Percentiles rank a stretch among this genome's conserved stretches.
These are phyloP conservation scores for Mallotus japonicus DNA, from an alignment of 441 rosid species.

Conservation along the genomic window DNA sequence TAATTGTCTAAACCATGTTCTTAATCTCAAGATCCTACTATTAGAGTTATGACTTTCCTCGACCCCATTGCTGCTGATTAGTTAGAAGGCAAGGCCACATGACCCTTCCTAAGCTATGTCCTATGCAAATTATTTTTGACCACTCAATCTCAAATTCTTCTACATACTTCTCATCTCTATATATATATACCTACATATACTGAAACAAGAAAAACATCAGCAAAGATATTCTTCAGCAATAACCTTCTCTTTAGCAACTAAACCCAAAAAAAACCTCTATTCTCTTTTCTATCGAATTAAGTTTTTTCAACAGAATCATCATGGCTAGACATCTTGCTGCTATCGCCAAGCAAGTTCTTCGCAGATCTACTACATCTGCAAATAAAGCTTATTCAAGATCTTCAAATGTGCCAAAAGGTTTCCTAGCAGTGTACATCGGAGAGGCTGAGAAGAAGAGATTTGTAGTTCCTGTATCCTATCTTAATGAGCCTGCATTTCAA, in stretches of 20 bases:
- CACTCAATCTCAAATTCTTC: too few species aligned
- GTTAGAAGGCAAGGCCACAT: slow-evolving; percentile 31
- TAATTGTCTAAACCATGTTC: too few species aligned
- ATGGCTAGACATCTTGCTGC: slow-evolving; percentile 1
- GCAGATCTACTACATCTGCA: slow-evolving; percentile 2
- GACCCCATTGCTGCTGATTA: neutral
- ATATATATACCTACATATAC: neutral
- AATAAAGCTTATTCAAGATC: neutral
- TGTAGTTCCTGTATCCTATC: slow-evolving; percentile 23
- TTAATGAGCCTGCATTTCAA: slow-evolving; percentile 26
- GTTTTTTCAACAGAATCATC: neutral
- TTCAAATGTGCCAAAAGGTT: slow-evolving; percentile 23
- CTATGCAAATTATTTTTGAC: neutral
- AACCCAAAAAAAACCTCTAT: too few species aligned
- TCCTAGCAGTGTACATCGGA: slow-evolving; percentile 30
- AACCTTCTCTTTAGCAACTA: too few species aligned
- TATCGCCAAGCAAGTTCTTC: neutral
- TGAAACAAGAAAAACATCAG: too few species aligned
- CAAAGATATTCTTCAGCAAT: neutral
- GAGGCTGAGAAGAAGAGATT: slow-evolving; percentile 23
- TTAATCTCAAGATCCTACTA: too few species aligned
- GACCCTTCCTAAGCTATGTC: neutral
- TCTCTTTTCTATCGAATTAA: too few species aligned
- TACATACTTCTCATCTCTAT: neutral
- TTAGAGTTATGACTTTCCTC: neutral